Evolutionary conservation across 441 rosid genomes (phyloP), one percentile per base, ranked within the genome.

Genomic region (Metrosideros polymorpha): DNA sequence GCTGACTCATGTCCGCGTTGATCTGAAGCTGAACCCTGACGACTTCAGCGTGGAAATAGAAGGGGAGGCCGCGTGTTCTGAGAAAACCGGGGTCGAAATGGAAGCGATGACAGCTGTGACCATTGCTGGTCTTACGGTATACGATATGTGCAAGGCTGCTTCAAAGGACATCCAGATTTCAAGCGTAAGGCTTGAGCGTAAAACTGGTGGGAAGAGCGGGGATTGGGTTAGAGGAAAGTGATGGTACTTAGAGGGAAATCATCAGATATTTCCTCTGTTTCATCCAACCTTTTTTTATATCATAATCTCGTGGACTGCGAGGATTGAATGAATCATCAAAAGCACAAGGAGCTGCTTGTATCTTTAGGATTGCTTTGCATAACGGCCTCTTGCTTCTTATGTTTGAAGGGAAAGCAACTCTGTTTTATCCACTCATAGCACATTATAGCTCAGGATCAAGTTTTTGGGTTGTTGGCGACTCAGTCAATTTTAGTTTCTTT

Each of bases 71-170:
- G 88, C 94, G 7, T 92, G 95, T 14, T 94, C 94, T 6, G 99
- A 96, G 9, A 95, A 93, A 93, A 97, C 98, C 0, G 98, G 98
- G 75, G 99, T 97, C 15, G 99, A 96, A 83, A 97, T 97, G 96
- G 99, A 97, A 91, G 99, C 98, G n/a, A 42, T 96, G 98, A 92
- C 96, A 12, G 98, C 98, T 27, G 98, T 93, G 50, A 90, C 93
- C 9, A 91, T 93, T 84, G 98, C 98, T 24, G 97, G 96, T 25
- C 92, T 97, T 55, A 95, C 98, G 22, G 98, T 96, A 75, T 95
- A 97, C 55, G 99, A 97, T 85, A 97, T 96, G 99, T 96, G 99
- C 90, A 95, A 97, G 91, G 99, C 98, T 89, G 98, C 98, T 84
- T 97, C 98, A 0, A 95, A 96, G 90, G 97, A 92, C 85, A 94